Percentiles rank a stretch among this genome's conserved stretches.
These are phyloP conservation scores for Lojkania enalia DNA, from an alignment of 2,329 filamentous ascomycete genomes.

Conservation along the genomic window DNA sequence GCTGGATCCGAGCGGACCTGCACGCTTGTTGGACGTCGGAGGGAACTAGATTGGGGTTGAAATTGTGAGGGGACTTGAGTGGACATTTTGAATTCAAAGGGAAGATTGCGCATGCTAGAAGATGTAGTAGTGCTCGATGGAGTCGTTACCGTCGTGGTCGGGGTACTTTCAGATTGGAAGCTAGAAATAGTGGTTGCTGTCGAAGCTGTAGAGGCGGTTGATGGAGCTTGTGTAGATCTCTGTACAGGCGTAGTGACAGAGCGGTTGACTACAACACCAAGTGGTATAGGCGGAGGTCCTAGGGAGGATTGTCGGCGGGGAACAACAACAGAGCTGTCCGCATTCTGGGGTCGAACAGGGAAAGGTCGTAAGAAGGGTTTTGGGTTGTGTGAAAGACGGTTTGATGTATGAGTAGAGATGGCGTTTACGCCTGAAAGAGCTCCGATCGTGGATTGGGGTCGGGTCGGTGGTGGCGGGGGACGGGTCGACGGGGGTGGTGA, in stretches of 20 bases:
- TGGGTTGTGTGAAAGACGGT: slow-evolving; percentile 36
- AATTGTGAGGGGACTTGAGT: neutral
- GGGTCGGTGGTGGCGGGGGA: slow-evolving; percentile 30
- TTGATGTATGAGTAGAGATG: slow-evolving; percentile 14
- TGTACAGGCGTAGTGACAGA: slow-evolving; percentile 37
- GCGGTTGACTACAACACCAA: slow-evolving; percentile 29
- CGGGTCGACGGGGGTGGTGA: slow-evolving; percentile 36
- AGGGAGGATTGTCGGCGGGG: slow-evolving; percentile 39
- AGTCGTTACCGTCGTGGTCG: too few species aligned
- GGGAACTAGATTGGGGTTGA: too few species aligned
- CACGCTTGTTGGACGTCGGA: too few species aligned
- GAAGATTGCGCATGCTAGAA: too few species aligned
- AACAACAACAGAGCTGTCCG: slow-evolving; percentile 28
- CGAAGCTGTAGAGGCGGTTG: slow-evolving; percentile 2
- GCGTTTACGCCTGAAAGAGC: slow-evolving; percentile 12
- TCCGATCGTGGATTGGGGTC: slow-evolving; percentile 31
- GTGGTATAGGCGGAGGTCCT: slow-evolving; percentile 27
- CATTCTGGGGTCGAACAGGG: slow-evolving; percentile 38
- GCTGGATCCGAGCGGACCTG: slow-evolving; percentile 49
- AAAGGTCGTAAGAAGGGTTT: slow-evolving; percentile 44
- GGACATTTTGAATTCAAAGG: neutral
- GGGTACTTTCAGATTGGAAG: too few species aligned
- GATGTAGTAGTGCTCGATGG: too few species aligned
- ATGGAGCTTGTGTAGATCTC: slow-evolving; percentile 20
- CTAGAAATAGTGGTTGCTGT: neutral